Evolutionary conservation across 371 early-diverging fungal genomes (phyloP).

Genomic region (Apophysomyces ossiformis): DNA sequence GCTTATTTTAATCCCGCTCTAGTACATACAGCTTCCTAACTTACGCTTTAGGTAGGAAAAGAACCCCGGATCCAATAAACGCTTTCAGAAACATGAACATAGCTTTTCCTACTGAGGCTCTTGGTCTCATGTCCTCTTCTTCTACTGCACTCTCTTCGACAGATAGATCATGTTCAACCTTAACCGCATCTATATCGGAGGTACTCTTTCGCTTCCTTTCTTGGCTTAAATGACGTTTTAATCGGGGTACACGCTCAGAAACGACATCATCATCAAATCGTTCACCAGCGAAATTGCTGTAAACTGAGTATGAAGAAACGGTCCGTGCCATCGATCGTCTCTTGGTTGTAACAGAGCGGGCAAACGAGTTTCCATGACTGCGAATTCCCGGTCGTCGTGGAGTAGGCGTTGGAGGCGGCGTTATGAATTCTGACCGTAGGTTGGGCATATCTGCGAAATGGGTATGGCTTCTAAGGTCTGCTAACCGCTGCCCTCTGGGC

Average conservation of each 20-base stretch:
- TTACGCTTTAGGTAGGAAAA: slow-evolving; percentile 20
- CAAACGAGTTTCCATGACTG: slow-evolving; percentile 11
- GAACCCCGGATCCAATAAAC: slow-evolving; percentile 17
- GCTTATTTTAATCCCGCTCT: not conserved
- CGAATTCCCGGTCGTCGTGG: slow-evolving; percentile 13
- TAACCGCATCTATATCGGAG: not conserved
- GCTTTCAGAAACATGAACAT: slow-evolving; percentile 24
- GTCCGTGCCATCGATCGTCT: slow-evolving; percentile 28
- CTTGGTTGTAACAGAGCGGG: not conserved
- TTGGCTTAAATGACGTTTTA: not conserved
- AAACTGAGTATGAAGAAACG: slow-evolving; percentile 33
- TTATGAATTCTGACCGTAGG: slow-evolving; percentile 1
- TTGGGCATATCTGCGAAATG: slow-evolving; percentile 9
- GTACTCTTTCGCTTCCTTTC: slow-evolving; percentile 2
- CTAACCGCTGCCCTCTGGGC: not conserved
- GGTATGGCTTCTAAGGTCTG: slow-evolving; percentile 7
- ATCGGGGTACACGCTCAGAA: not conserved
- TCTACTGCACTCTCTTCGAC: not conserved
- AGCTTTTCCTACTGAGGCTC: slow-evolving; percentile 14
- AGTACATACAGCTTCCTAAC: not conserved
- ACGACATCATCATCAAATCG: slow-evolving; percentile 16
- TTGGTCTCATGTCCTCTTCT: slow-evolving; percentile 1
- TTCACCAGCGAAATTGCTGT: slow-evolving; percentile 40
- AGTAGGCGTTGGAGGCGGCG: slow-evolving; percentile 3
- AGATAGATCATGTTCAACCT: not conserved